These are phyloP conservation scores for Fusarium sp. DNA, from an alignment of 2,329 filamentous ascomycete genomes.

Conservation along the genomic window DNA sequence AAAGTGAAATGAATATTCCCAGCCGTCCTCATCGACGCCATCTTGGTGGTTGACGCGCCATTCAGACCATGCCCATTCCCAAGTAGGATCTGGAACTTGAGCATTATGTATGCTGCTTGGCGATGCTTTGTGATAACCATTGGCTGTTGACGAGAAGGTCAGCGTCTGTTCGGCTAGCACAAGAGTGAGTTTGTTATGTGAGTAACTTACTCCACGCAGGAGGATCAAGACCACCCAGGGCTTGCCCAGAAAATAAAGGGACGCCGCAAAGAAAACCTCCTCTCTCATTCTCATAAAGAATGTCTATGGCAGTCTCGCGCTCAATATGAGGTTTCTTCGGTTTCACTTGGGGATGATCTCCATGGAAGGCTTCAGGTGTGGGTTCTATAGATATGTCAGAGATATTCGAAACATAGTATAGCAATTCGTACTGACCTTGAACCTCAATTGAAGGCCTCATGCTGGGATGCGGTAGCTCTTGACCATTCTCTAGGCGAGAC, in stretches of 20 bases:
- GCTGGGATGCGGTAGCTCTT: slow-evolving; percentile 36
- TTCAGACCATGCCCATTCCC: slow-evolving; percentile 86
- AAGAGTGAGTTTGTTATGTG: not conserved
- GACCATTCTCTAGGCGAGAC: slow-evolving; percentile 18
- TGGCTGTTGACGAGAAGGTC: slow-evolving; percentile 62
- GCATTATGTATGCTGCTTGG: slow-evolving; percentile 83
- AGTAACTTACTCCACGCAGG: slow-evolving; percentile 77
- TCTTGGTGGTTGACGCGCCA: slow-evolving; percentile 80
- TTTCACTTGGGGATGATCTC: slow-evolving; percentile 54
- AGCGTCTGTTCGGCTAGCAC: slow-evolving; percentile 11
- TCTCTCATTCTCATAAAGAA: slow-evolving; percentile 96
- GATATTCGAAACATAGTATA: not conserved
- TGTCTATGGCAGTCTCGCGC: slow-evolving; percentile 78
- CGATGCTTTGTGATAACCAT: slow-evolving; percentile 72
- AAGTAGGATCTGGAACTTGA: slow-evolving; percentile 93
- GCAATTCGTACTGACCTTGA: slow-evolving; percentile 46
- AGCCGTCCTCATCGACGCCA: slow-evolving; percentile 86
- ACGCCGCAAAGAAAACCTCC: slow-evolving; percentile 91
- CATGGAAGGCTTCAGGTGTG: slow-evolving; percentile 47
- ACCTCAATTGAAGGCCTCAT: slow-evolving; percentile 54
- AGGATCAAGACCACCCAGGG: slow-evolving; percentile 88
- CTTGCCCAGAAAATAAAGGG: slow-evolving; percentile 88
- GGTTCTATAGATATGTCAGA: slow-evolving; percentile 49
- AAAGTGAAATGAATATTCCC: slow-evolving; percentile 97
- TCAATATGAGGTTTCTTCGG: slow-evolving; percentile 53